Percentiles rank a stretch among this genome's conserved stretches.
Evolutionary conservation across 768 basidiomycete genomes (phyloP).

Genomic region (Mycena crocata): DNA sequence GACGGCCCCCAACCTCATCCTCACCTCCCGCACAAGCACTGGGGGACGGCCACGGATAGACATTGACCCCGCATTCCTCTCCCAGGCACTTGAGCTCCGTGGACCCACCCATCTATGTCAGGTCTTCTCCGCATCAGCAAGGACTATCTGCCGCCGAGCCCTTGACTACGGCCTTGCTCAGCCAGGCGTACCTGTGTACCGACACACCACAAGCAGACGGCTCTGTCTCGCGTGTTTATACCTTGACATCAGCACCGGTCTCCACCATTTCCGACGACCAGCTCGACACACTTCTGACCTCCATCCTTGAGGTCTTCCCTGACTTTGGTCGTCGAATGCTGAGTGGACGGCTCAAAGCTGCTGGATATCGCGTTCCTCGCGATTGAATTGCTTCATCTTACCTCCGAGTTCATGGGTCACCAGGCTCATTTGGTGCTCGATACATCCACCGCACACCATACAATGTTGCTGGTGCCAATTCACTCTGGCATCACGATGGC

Average conservation of each 20-base stretch:
- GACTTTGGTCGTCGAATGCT: slow-evolving; percentile 41
- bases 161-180: slow-evolving; percentile 27
- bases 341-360: slow-evolving; percentile 32
- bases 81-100: not conserved
- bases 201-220: not conserved
- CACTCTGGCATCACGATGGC: no score
- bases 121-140: not conserved
- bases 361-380: slow-evolving; percentile 39
- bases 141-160: slow-evolving; percentile 31
- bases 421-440: slow-evolving; percentile 29
- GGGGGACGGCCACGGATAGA: not conserved
- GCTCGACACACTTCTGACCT: slow-evolving; percentile 33
- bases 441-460: no score
- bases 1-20: not conserved
- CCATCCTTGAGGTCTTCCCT: slow-evolving; percentile 40
- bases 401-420: slow-evolving; percentile 28
- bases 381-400: no score
- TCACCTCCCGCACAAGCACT: not conserved
- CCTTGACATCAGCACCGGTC: not conserved
- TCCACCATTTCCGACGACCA: slow-evolving; percentile 38
- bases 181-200: slow-evolving; percentile 14
- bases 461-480: no score
- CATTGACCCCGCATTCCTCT: not conserved
- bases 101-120: not conserved
- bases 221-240: not conserved